Evolutionary conservation across 805 yeast genomes (phyloP), one percentile per base, ranked within the genome.

Genomic region (Cyberlindnera mrakii): DNA sequence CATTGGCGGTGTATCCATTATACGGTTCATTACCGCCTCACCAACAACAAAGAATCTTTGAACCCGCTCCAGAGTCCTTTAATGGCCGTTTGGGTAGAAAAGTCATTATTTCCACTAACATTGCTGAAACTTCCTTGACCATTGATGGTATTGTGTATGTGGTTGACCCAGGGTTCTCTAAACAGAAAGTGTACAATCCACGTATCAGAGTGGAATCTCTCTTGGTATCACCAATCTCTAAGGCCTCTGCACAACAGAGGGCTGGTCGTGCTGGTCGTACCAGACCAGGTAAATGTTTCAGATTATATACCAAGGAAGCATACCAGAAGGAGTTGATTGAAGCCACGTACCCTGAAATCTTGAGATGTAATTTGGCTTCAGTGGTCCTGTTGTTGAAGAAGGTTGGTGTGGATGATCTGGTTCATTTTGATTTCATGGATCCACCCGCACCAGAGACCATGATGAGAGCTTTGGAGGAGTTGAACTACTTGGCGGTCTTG

Each of bases 261-360:
- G 98, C 98, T 30, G 99, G 99, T 77, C 86, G 99, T 77, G 99
- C 99, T 43, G 99, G 99, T 70, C 91, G 99, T 78, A 91, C 97
- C 6, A 79, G 96, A 58, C 96, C 98, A 14, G 99, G 99, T 60
- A 91, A 93, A 65, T 91, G 97, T 67, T 91, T 91, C 77, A 76
- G 99, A 60, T 72, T 91, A 42, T 91, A 91, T 68, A 93, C 99
- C 1, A 97, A 93, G 62, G 97, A 89, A 57, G 97, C 98, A 1
- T 91, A 88, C 72, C 80, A 88, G 60, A 85, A 86, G 60, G 98
- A 93, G 63, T 73, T 91, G 57, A 85, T 88, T 49, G 96, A 91
- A 58, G 98, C 95, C 63, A 85, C 95, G 56, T 87, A 91, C 59
- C 99, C 99, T 1, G 99, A 91, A 67, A 90, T 91, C 63, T 71